Evolutionary conservation across 257 asterid species (phyloP).

Genomic region (Nicotiana otophora): DNA sequence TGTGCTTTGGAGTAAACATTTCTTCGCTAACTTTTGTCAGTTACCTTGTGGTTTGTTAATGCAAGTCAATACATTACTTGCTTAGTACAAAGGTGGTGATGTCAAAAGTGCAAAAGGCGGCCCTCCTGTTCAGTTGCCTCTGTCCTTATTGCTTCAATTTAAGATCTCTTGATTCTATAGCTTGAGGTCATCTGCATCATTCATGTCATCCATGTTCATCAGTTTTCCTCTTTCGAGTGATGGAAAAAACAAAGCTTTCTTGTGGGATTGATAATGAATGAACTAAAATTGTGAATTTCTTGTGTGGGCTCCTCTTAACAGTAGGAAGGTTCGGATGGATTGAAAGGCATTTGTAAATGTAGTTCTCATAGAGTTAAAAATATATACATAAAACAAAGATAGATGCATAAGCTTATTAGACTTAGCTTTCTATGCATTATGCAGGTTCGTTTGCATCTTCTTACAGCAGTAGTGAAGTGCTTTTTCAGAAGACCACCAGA

Average conservation of each 20-base stretch:
- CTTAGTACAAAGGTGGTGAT: neutral
- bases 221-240: neutral
- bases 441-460: constrained; percentile 95
- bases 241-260: neutral
- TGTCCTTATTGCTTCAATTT: neutral
- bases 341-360: neutral
- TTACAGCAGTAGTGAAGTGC: constrained; percentile 90
- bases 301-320: neutral
- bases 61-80: neutral
- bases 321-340: neutral
- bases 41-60: neutral
- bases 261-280: constrained; percentile 1
- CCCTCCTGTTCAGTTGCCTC: neutral
- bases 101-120: neutral
- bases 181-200: neutral
- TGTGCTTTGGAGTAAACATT: neutral
- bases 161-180: neutral
- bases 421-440: constrained; percentile 21
- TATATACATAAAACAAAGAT: neutral
- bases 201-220: neutral
- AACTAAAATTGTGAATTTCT: neutral
- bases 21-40: neutral
- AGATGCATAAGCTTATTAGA: constrained; percentile 6
- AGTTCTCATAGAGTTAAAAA: neutral
- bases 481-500: constrained; percentile 92